phyloP scores from a whole-genome alignment of 202 grass and related monocot species.

The Hordeum pubiflorum region DNA sequence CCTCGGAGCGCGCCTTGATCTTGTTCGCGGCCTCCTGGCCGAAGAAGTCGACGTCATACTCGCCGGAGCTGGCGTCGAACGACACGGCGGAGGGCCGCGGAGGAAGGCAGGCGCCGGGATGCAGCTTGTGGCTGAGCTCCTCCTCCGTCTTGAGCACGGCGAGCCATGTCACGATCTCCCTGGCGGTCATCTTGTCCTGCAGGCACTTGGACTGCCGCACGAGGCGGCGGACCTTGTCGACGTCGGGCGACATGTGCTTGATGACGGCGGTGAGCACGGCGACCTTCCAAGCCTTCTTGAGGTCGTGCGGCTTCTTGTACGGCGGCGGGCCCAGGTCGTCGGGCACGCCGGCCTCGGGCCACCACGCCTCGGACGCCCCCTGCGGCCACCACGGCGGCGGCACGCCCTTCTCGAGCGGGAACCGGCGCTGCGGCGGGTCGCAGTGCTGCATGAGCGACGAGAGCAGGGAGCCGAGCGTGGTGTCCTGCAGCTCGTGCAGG shows the following conservation, averaged over 20 bases:
- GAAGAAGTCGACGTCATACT: conserved; percentile 59
- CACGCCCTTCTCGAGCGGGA: conserved; percentile 71
- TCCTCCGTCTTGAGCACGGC: conserved; percentile 79
- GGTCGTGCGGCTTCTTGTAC: conserved; percentile 96
- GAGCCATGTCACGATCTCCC: conserved; percentile 75
- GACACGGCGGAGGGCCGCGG: conserved; percentile 24
- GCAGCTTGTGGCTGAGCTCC: conserved; percentile 41
- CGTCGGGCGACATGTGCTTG: conserved; percentile 85
- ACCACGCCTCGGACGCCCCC: conserved; percentile 56
- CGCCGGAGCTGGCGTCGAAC: conserved; percentile 46
- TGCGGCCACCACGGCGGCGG: conserved; percentile 82
- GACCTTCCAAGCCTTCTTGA: conserved; percentile 92
- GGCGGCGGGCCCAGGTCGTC: conserved; percentile 49
- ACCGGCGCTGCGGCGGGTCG: conserved; percentile 80
- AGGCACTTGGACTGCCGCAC: conserved; percentile 87
- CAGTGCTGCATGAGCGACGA: conserved; percentile 94
- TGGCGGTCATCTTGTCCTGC: conserved; percentile 95
- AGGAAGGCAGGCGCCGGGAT: conserved; percentile 28
- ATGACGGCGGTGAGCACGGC: conserved; percentile 77
- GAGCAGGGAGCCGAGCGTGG: conserved; percentile 73
- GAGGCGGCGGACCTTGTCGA: conserved; percentile 70
- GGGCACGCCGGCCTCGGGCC: conserved; percentile 29
- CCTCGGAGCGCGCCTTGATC: neutral
- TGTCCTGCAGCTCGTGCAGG: conserved; percentile 81
- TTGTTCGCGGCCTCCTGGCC: conserved; percentile 23